Percentiles rank a stretch among this genome's conserved stretches.
These are phyloP conservation scores for Juncus inflexus DNA, from an alignment of 176 grass and related monocot species.

Conservation along the genomic window DNA sequence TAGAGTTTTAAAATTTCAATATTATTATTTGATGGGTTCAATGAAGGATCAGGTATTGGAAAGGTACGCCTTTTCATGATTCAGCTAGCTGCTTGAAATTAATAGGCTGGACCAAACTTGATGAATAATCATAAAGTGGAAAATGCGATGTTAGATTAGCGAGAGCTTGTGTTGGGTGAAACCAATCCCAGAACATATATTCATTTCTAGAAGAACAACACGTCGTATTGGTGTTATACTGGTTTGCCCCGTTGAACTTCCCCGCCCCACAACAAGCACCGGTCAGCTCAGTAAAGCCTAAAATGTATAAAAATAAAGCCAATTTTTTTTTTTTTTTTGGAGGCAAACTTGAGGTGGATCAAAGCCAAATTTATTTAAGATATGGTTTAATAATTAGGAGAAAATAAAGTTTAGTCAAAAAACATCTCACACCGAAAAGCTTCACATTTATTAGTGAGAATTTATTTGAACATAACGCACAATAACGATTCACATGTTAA, in stretches of 20 bases:
- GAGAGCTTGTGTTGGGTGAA: not conserved
- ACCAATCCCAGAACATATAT: not conserved
- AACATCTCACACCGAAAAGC: too few relatives aligned
- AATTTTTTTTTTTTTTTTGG: too few relatives aligned
- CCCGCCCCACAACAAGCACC: not conserved
- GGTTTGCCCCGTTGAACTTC: not conserved
- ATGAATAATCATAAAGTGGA: not conserved
- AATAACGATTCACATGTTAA: too few relatives aligned
- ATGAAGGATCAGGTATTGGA: too few relatives aligned
- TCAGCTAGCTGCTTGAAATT: conserved; percentile 10
- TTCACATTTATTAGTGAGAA: too few relatives aligned
- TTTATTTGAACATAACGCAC: too few relatives aligned
- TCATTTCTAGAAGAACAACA: not conserved
- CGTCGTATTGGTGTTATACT: not conserved
- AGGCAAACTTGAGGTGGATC: not conserved
- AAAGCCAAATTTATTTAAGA: too few relatives aligned
- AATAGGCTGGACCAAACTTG: not conserved
- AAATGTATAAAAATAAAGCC: not conserved
- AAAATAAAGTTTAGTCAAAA: too few relatives aligned
- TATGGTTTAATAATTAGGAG: too few relatives aligned
- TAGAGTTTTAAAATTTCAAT: too few relatives aligned
- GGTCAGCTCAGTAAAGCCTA: not conserved
- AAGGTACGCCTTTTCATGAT: too few relatives aligned
- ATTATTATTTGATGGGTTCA: too few relatives aligned
- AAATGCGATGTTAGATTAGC: not conserved